These are phyloP conservation scores for Diplodia scrobiculata DNA, from an alignment of 2,329 filamentous ascomycete genomes.

Conservation along the genomic window DNA sequence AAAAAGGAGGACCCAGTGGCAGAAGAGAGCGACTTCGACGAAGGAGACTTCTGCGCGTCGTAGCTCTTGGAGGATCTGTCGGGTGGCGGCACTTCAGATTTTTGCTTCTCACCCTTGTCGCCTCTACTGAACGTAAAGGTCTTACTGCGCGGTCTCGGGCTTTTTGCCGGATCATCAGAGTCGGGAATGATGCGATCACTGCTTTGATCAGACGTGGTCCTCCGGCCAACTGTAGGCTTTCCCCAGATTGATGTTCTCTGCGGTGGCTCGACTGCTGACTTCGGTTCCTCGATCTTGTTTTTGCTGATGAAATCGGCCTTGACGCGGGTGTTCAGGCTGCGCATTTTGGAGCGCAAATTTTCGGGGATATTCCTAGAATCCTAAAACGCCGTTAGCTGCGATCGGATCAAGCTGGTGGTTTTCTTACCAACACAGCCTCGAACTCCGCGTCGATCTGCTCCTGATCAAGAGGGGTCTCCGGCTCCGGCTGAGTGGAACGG, in stretches of 20 bases:
- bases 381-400: constrained; percentile 61
- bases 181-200: constrained; percentile 43
- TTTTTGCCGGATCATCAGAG: constrained; percentile 34
- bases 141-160: constrained; percentile 63
- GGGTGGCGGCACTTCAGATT: constrained; percentile 56
- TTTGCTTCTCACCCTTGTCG: constrained; percentile 73
- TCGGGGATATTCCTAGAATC: constrained; percentile 92
- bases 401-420: constrained; percentile 53
- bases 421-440: constrained; percentile 61
- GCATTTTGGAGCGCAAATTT: constrained; percentile 92
- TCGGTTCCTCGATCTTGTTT: constrained; percentile 67
- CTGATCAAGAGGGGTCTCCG: constrained; percentile 45
- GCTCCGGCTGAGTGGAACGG: constrained; percentile 50
- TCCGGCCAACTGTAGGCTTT: constrained; percentile 48
- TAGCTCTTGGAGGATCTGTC: constrained; percentile 23
- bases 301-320: constrained; percentile 95
- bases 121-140: constrained; percentile 78
- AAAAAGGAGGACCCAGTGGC: constrained; percentile 61
- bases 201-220: constrained; percentile 40
- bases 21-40: constrained; percentile 59
- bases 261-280: constrained; percentile 52
- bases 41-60: constrained; percentile 66
- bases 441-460: constrained; percentile 65
- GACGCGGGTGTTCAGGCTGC: constrained; percentile 81
- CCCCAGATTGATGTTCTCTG: constrained; percentile 43